Base-by-base conservation (phyloP, 306 rosid species). In the Delonix regia region DNA sequence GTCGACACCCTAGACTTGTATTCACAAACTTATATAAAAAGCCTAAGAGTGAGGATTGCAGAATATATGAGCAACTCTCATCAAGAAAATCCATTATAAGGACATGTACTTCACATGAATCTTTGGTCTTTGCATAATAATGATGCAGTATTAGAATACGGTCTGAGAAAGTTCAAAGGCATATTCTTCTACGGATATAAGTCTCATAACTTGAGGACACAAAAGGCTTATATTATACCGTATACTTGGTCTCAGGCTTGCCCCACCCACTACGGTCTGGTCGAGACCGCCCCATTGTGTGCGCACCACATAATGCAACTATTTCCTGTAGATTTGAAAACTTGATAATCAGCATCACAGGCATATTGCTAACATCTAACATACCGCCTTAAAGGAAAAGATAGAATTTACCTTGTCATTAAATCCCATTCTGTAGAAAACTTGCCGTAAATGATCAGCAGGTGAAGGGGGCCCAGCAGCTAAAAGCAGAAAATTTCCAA, bases 181-280 rank as follows among this genome's bases (percentile, higher is more conserved):
- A 44, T 75, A 9, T 56, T 24, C 42, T 74, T 19, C 6, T 5
- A 21, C 63, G 63, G 65, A 70, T 28, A 22, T 0, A 19, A 71
- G 28, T 57, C 42, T 38, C 44, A 33, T 18, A 61, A 68, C 21
- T 70, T 13, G 69, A 14, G 1, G 76, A 62, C 15, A 25, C 33
- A 70, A 52, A 75, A 39, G 69, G 78, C 65, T 55, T 71, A 77
- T 68, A 60, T 73, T 38, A 70, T 93, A 96, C 99, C 83, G 97
- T 93, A 75, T 96, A 91, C 78, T 93, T 86, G 61, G 98, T 96
- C 85, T 91, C 99, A n/a, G 97, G 93, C 83, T 96, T 93, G 80
- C 99, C 99, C 98, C 96, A 96, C 59, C 98, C 98, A 89, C 99
- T 93, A 70, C 97, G 98, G 6, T 96, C 98, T 16, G 96, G 99